Conservation (phyloP, 306 rosid genomes). For the Benincasa hispida region DNA sequence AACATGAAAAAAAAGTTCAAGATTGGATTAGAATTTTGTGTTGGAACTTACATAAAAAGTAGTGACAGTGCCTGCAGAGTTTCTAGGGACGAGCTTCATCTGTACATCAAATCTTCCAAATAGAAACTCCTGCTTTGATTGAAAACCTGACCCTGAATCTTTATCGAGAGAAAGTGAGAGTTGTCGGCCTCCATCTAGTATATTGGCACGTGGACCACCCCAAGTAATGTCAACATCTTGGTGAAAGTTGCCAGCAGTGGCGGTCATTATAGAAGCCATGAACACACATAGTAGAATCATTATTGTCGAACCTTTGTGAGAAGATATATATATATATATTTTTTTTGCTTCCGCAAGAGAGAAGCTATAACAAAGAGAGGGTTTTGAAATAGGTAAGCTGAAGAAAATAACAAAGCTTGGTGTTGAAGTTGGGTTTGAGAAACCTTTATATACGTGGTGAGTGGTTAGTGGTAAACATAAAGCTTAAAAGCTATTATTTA, state of each 20-base stretch:
- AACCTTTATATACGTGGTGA: slow-evolving; percentile 7
- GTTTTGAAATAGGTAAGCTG: background rate
- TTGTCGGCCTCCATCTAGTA: slow-evolving; percentile 37
- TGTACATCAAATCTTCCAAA: slow-evolving; percentile 68
- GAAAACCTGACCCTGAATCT: slow-evolving; percentile 69
- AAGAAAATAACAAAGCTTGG: background rate
- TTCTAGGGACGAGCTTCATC: slow-evolving; percentile 58
- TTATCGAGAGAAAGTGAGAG: slow-evolving; percentile 60
- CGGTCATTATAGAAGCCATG: slow-evolving; percentile 1
- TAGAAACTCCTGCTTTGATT: slow-evolving; percentile 46
- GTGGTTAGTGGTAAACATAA: background rate
- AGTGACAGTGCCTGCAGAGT: slow-evolving; percentile 84
- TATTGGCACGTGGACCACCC: slow-evolving; percentile 48
- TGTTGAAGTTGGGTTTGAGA: slow-evolving; percentile 1
- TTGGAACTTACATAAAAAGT: slow-evolving; percentile 45
- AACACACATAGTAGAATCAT: background rate
- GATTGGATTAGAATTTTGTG: background rate
- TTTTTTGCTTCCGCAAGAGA: background rate
- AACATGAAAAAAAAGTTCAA: background rate
- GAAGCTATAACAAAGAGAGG: background rate
- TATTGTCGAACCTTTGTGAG: background rate
- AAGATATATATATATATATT: slow-evolving; percentile 17
- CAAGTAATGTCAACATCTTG: slow-evolving; percentile 51
- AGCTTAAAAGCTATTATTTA: background rate
- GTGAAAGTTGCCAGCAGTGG: slow-evolving; percentile 39